Percentiles rank a stretch among this genome's conserved stretches.
Conservation (phyloP, 495 filamentous ascomycete genomes). For the Xylaria longipes region DNA sequence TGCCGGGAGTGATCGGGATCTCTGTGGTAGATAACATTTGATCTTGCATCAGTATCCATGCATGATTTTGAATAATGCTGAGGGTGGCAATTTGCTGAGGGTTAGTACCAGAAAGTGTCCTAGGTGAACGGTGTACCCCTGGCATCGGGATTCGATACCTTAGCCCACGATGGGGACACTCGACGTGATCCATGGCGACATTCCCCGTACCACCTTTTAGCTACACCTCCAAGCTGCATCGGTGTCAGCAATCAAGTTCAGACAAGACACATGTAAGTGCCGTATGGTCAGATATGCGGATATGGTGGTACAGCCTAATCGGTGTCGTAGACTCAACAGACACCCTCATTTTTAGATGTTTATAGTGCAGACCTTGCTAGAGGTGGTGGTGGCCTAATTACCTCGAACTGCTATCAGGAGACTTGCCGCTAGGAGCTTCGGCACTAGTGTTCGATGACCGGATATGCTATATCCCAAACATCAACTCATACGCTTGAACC, state of each 20-base stretch:
- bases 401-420: neutral
- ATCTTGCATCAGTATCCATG: constrained; percentile 18
- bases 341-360: neutral
- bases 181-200: neutral
- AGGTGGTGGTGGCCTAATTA: constrained; percentile 16
- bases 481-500: neutral
- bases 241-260: constrained; percentile 10
- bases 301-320: constrained; percentile 16
- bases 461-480: neutral
- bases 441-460: neutral
- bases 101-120: neutral
- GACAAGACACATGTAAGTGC: constrained; percentile 10
- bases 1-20: constrained; percentile 20
- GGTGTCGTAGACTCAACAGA: neutral
- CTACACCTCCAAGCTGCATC: neutral
- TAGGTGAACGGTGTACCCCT: constrained; percentile 15
- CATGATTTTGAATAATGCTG: constrained; percentile 1
- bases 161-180: neutral
- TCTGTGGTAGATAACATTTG: neutral
- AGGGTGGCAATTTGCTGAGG: neutral
- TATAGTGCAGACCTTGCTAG: neutral
- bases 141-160: constrained; percentile 9
- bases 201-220: neutral
- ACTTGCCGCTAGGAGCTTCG: neutral
- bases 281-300: neutral